phyloP scores from a whole-genome alignment of 371 early-diverging fungal genomes.

The Rhizopus delemar region DNA sequence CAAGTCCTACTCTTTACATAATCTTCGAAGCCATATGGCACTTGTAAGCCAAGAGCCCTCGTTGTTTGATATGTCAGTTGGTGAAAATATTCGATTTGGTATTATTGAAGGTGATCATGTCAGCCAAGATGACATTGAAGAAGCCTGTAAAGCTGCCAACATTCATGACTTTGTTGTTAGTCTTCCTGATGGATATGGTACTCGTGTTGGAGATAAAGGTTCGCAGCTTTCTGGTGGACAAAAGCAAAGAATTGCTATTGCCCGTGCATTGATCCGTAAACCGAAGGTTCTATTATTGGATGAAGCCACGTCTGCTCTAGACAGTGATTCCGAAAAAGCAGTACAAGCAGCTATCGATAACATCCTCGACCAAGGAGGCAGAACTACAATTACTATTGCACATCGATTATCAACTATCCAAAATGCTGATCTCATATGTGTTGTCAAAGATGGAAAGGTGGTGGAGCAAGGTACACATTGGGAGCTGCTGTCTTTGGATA shows the following conservation, averaged over 20 bases:
- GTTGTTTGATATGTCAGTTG: conserved; percentile 79
- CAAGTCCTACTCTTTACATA: conserved; percentile 57
- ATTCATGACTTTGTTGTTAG: conserved; percentile 75
- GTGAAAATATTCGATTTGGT: conserved; percentile 79
- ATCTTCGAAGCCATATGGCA: conserved; percentile 72
- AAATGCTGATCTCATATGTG: conserved; percentile 75
- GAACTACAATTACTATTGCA: conserved; percentile 72
- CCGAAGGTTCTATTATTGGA: conserved; percentile 91
- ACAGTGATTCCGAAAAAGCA: conserved; percentile 83
- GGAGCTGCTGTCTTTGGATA: conserved; percentile 55
- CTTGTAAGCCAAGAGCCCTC: conserved; percentile 88
- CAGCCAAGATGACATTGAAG: conserved; percentile 60
- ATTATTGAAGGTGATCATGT: conserved; percentile 39
- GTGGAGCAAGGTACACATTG: conserved; percentile 83
- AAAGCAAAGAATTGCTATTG: conserved; percentile 73
- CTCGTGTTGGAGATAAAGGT: conserved; percentile 77
- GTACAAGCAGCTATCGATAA: conserved; percentile 86
- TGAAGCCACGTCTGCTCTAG: conserved; percentile 95
- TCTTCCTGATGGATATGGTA: conserved; percentile 76
- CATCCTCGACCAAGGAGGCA: conserved; percentile 59
- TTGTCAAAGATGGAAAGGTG: conserved; percentile 72
- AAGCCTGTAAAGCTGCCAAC: conserved; percentile 71
- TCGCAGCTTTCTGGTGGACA: conserved; percentile 72
- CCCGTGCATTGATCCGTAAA: conserved; percentile 76
- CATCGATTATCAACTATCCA: conserved; percentile 73